Conservation (phyloP, 768 basidiomycete genomes). For the Lactarius sanguifluus region DNA sequence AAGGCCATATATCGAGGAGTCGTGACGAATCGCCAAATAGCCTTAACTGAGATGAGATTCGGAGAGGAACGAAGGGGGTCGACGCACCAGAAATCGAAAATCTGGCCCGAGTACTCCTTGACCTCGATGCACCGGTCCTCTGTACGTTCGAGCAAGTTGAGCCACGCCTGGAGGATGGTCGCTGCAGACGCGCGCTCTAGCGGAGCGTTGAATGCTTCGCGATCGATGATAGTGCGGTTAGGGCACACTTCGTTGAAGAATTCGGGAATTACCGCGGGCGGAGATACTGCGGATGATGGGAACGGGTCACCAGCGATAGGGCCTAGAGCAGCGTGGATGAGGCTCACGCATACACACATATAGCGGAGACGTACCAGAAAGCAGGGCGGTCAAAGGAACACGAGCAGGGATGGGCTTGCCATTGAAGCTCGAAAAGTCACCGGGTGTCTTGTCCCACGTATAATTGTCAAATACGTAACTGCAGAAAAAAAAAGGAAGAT, state of each 20-base stretch:
- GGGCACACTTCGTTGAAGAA: conserved; percentile 47
- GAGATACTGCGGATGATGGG: conserved; percentile 35
- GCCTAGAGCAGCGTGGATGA: conserved; percentile 32
- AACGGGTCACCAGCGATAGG: conserved; percentile 44
- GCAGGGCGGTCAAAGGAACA: conserved; percentile 53
- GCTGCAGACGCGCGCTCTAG: conserved; percentile 33
- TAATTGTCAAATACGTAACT: conserved; percentile 59
- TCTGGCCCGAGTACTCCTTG: conserved; percentile 35
- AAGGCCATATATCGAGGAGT: conserved; percentile 39
- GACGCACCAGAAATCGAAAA: conserved; percentile 42
- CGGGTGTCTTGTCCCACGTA: conserved; percentile 48
- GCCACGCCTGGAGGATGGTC: conserved; percentile 41
- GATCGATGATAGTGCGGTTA: conserved; percentile 37
- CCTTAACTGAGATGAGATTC: conserved; percentile 30
- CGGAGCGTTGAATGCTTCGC: conserved; percentile 36
- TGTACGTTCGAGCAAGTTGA: conserved; percentile 37
- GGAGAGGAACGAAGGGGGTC: neutral
- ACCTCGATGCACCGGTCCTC: conserved; percentile 45
- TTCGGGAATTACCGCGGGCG: conserved; percentile 39
- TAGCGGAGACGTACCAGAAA: conserved; percentile 42
- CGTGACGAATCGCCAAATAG: conserved; percentile 38
- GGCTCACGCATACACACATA: neutral
- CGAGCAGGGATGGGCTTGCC: conserved; percentile 52
- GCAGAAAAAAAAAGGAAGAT: neutral
- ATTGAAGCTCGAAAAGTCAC: conserved; percentile 44